These are phyloP conservation scores for Acanthamoeba healyi DNA, from an alignment of 208 protist species.

Conservation along the genomic window DNA sequence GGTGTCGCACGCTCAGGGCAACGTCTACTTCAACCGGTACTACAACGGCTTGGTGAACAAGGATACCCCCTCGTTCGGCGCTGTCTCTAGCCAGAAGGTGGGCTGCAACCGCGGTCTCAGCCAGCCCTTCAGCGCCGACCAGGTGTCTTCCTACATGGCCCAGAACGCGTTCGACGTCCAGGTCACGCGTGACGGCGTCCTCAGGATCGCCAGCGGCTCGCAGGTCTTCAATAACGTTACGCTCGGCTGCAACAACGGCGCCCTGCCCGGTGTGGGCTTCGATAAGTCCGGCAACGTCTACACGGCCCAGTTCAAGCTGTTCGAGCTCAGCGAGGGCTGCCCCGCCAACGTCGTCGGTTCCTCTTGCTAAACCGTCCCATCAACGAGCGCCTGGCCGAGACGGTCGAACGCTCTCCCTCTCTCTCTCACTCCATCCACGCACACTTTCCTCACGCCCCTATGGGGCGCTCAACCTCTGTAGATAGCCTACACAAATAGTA, in stretches of 20 bases:
- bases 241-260: constrained; percentile 6
- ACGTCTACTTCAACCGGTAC: constrained; percentile 19
- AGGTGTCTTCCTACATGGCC: neutral
- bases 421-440: no score
- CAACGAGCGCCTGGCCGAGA: no score
- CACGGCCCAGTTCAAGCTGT: neutral
- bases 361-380: neutral
- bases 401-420: no score
- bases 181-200: constrained; percentile 1
- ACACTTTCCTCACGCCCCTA: no score
- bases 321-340: neutral
- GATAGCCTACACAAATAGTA: no score
- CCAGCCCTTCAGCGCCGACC: neutral
- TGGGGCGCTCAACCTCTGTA: no score
- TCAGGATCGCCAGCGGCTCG: neutral
- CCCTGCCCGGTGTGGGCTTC: neutral
- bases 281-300: neutral
- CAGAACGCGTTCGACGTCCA: neutral
- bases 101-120: neutral
- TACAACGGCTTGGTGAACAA: neutral
- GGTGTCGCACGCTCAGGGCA: neutral
- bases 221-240: neutral
- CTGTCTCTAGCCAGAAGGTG: neutral
- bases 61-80: neutral
- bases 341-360: neutral